Conservation (phyloP, 108 stramenopile species). For the Skeletonema tropicum region DNA sequence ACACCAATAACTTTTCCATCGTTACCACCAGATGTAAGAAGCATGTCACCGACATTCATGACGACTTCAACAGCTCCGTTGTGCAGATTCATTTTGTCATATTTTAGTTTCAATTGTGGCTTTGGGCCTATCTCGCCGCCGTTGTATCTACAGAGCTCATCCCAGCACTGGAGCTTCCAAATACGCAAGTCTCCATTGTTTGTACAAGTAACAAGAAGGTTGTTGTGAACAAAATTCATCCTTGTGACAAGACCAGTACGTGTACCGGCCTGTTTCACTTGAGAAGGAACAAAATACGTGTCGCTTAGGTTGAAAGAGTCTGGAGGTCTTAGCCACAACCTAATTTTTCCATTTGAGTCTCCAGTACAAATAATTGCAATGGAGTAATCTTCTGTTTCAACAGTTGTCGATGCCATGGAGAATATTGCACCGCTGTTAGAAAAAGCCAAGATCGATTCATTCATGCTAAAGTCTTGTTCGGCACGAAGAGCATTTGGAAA, state of each 20-base stretch:
- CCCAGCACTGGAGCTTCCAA: constrained; percentile 19
- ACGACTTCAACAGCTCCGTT: constrained; percentile 36
- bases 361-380: constrained; percentile 30
- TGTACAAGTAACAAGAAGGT: constrained; percentile 38
- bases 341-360: constrained; percentile 31
- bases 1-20: constrained; percentile 38
- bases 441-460: constrained; percentile 27
- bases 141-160: background rate
- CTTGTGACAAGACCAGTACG: constrained; percentile 32
- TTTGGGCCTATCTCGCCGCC: constrained; percentile 12
- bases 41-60: constrained; percentile 31
- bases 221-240: constrained; percentile 23
- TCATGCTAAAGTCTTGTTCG: constrained; percentile 17
- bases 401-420: constrained; percentile 30
- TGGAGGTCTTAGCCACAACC: constrained; percentile 16
- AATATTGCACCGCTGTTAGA: constrained; percentile 29
- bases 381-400: constrained; percentile 11
- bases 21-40: constrained; percentile 45
- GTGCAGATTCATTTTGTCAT: constrained; percentile 29
- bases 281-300: background rate
- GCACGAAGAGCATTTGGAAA: constrained; percentile 35
- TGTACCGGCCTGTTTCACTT: constrained; percentile 19
- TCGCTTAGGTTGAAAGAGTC: background rate
- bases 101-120: constrained; percentile 23
- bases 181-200: constrained; percentile 38